A percentile compares a stretch with the other conserved stretches of the same genome.
These are phyloP conservation scores for Sechiopsis laciniata DNA, from an alignment of 306 rosid genomes.

Conservation along the genomic window DNA sequence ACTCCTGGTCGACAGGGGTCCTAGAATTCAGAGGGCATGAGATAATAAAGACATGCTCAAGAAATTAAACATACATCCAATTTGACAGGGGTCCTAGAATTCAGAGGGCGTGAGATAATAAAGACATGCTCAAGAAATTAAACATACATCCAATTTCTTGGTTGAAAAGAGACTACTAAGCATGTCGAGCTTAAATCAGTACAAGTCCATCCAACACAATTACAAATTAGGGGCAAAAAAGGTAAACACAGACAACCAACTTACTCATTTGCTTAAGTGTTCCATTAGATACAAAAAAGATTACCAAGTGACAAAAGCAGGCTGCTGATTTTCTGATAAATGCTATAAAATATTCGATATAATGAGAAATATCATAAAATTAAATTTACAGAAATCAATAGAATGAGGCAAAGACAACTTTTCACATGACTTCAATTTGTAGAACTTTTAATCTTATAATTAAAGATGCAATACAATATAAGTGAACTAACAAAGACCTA, in stretches of 20 bases:
- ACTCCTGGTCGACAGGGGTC: slow-evolving; percentile 94
- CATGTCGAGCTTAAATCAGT: not conserved
- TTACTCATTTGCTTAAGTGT: not conserved
- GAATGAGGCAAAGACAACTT: not conserved
- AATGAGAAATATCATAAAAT: not conserved
- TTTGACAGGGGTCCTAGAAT: slow-evolving; percentile 59
- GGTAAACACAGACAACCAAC: not conserved
- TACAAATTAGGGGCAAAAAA: not conserved
- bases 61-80: not conserved
- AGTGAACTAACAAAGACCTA: slow-evolving; percentile 9
- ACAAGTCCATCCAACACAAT: not conserved
- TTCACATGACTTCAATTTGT: not conserved
- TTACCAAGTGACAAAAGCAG: not conserved
- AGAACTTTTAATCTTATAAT: not conserved
- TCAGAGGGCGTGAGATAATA: not conserved
- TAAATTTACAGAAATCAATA: not conserved
- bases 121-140: not conserved
- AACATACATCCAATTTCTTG: not conserved
- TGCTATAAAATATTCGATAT: not conserved
- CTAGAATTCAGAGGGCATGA: not conserved
- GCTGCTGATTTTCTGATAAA: too few relatives aligned
- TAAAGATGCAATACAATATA: not conserved
- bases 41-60: not conserved
- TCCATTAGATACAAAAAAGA: not conserved
- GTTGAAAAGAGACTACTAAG: not conserved